Evolutionary conservation across 2,329 filamentous ascomycete genomes (phyloP).

Genomic region (Talaromyces verruculosus): DNA sequence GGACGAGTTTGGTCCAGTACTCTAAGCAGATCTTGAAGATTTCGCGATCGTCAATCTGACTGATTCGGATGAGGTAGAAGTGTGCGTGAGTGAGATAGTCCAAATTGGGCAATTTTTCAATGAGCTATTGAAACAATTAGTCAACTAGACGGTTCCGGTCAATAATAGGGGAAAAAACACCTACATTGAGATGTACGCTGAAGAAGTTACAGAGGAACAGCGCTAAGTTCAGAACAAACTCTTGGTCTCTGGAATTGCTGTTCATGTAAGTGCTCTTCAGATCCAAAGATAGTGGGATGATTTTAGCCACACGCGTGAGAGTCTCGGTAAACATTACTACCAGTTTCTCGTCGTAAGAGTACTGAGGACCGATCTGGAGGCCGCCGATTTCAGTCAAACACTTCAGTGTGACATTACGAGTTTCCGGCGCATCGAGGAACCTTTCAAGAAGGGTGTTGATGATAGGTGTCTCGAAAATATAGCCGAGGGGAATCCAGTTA

Average conservation of each 20-base stretch:
- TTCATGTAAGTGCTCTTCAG: conserved; percentile 86
- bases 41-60: conserved; percentile 96
- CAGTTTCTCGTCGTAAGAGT: conserved; percentile 89
- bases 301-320: conserved; percentile 84
- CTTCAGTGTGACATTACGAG: conserved; percentile 94
- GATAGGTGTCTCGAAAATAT: conserved; percentile 96
- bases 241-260: conserved; percentile 90
- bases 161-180: conserved; percentile 24
- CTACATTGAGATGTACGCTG: conserved; percentile 80
- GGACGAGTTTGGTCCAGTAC: conserved; percentile 98
- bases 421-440: conserved; percentile 90
- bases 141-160: neutral
- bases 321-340: conserved; percentile 99
- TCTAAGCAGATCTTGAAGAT: conserved; percentile 99
- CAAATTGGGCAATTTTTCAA: conserved; percentile 91
- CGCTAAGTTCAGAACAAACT: conserved; percentile 95
- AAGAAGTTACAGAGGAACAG: conserved; percentile 98
- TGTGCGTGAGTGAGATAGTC: conserved; percentile 95
- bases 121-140: conserved; percentile 58
- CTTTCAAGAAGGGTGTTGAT: conserved; percentile 92
- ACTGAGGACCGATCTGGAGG: conserved; percentile 73
- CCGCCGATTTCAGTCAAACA: conserved; percentile 96
- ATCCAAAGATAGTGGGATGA: conserved; percentile 87
- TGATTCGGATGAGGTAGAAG: conserved; percentile 97
- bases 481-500: conserved; percentile 98